These are phyloP conservation scores for Jacaranda copaia DNA, from an alignment of 257 asterid species.

Conservation along the genomic window DNA sequence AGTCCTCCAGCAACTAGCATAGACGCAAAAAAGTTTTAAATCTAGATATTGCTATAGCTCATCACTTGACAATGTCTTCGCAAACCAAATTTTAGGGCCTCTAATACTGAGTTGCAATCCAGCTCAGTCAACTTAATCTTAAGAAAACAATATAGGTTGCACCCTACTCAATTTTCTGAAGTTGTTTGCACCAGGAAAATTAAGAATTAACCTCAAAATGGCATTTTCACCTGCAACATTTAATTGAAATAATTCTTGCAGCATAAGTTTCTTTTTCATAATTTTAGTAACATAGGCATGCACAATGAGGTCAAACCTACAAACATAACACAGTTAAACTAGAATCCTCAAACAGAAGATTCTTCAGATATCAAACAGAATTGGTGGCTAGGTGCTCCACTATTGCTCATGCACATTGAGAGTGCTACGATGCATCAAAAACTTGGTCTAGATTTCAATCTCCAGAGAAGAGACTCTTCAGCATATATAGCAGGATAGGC, in stretches of 20 bases:
- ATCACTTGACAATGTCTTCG: not conserved
- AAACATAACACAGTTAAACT: not conserved
- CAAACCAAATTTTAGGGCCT: not conserved
- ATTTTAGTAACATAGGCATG: not conserved
- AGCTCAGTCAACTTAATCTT: not conserved
- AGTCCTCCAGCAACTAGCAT: not conserved
- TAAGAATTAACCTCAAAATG: not conserved
- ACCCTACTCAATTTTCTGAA: not conserved
- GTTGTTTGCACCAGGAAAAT: not conserved
- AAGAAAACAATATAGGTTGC: not conserved
- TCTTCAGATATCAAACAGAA: not conserved
- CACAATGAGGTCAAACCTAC: constrained; percentile 9
- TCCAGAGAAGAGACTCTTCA: constrained; percentile 10
- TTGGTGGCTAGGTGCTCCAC: not conserved
- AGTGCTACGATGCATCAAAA: not conserved
- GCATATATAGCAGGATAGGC: not conserved
- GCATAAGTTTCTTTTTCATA: not conserved
- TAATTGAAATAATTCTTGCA: not conserved
- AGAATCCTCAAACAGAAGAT: not conserved
- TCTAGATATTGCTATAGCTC: not conserved
- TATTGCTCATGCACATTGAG: constrained; percentile 9
- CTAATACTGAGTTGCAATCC: not conserved
- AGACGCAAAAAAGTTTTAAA: not conserved
- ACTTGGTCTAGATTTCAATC: constrained; percentile 1
- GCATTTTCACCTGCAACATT: not conserved